phyloP scores from a whole-genome alignment of 129 eudicot genomes.

The Gnaphalium uliginosum region DNA sequence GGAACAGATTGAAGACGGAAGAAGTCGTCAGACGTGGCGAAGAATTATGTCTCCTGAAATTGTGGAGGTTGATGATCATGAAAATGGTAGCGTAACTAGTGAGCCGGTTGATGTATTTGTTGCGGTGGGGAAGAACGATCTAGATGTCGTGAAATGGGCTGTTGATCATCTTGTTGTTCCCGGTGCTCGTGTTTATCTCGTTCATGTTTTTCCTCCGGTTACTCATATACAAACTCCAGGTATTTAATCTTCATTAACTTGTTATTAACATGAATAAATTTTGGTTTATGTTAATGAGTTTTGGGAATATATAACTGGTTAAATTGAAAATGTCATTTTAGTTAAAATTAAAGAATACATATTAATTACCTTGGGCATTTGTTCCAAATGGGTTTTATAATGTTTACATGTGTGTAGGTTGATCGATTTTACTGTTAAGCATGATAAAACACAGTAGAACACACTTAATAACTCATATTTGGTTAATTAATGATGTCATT shows the following conservation, averaged over 20 bases:
- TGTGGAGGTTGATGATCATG: constrained; percentile 61
- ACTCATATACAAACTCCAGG: constrained; percentile 79
- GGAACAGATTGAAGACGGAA: constrained; percentile 34
- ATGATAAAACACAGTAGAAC: not conserved
- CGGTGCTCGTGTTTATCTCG: constrained; percentile 68
- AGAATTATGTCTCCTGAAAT: constrained; percentile 66
- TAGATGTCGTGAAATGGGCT: constrained; percentile 80
- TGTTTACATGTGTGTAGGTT: not conserved
- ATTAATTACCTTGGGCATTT: not conserved
- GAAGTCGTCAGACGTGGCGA: constrained; percentile 29
- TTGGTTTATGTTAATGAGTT: not conserved
- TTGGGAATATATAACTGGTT: not conserved
- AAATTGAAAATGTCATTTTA: not conserved
- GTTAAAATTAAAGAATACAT: too few relatives aligned
- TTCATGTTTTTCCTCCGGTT: constrained; percentile 72
- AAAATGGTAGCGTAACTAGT: constrained; percentile 25
- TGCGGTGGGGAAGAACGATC: constrained; percentile 80
- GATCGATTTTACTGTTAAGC: not conserved
- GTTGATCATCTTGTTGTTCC: constrained; percentile 66
- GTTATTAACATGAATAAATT: not conserved
- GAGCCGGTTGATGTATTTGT: constrained; percentile 55
- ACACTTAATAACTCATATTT: too few relatives aligned
- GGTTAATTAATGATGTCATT: too few relatives aligned
- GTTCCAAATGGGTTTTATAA: not conserved
- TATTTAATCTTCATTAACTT: constrained; percentile 8